Evolutionary conservation across 1,284 basidiomycete genomes (phyloP).

Genomic region (Naganishia cerealis): DNA sequence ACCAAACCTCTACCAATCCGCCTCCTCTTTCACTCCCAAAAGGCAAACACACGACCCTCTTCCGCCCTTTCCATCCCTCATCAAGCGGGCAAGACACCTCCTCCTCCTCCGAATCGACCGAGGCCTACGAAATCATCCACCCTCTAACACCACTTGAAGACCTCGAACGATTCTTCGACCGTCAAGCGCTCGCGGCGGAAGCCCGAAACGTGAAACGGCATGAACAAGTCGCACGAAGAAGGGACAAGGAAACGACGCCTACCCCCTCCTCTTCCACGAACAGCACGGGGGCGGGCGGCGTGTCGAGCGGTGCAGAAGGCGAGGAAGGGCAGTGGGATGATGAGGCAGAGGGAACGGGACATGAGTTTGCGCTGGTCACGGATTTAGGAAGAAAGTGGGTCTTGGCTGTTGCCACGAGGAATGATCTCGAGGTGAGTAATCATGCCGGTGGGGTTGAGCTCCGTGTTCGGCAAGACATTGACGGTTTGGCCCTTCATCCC

Average conservation of each 20-base stretch:
- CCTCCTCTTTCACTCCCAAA: constrained; percentile 57
- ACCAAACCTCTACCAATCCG: constrained; percentile 50
- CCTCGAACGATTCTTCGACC: constrained; percentile 69
- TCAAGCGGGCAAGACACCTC: constrained; percentile 52
- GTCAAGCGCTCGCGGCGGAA: constrained; percentile 34
- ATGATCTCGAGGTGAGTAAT: constrained; percentile 69
- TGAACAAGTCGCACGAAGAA: constrained; percentile 58
- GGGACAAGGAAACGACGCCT: constrained; percentile 22
- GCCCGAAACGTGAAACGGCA: constrained; percentile 66
- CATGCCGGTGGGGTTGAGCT: not conserved
- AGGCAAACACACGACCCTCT: constrained; percentile 70
- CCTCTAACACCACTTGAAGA: constrained; percentile 73
- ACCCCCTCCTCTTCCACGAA: constrained; percentile 35
- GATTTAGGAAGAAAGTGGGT: constrained; percentile 80
- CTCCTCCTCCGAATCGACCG: constrained; percentile 42
- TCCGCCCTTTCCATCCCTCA: constrained; percentile 61
- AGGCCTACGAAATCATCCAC: constrained; percentile 72
- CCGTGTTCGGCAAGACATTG: no score
- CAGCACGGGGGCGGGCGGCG: not conserved
- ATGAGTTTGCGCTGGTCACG: constrained; percentile 62
- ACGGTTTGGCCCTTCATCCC: not conserved
- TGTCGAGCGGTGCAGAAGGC: not conserved
- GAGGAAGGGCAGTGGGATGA: constrained; percentile 1
- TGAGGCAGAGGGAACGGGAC: constrained; percentile 6
- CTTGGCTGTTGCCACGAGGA: constrained; percentile 73